Percentiles rank a stretch among this genome's conserved stretches.
Conservation (phyloP, 2,329 filamentous ascomycete genomes). For the Sclerotinia glacialis region DNA sequence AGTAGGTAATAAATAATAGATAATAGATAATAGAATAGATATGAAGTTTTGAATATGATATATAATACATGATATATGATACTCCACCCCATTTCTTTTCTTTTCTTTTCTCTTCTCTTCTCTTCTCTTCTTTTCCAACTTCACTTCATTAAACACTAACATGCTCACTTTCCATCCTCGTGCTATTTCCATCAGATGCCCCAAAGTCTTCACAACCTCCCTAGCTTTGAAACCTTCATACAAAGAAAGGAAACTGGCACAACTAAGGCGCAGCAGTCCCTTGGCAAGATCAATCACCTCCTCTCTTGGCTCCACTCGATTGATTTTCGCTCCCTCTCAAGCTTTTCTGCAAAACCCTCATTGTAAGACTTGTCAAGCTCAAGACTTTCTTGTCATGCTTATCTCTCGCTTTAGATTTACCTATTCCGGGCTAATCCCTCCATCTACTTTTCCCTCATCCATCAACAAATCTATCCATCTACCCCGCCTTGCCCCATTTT, state of each 20-base stretch:
- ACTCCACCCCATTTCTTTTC: no score
- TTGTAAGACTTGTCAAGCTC: slow-evolving; percentile 2
- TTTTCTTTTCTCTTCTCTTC: no score
- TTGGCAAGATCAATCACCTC: slow-evolving; percentile 11
- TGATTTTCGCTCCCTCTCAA: background rate
- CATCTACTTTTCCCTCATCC: background rate
- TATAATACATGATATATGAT: no score
- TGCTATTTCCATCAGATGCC: slow-evolving; percentile 2
- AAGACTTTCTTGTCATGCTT: no score
- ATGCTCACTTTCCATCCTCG: slow-evolving; percentile 13
- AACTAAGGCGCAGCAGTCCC: slow-evolving; percentile 18
- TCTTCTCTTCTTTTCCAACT: no score
- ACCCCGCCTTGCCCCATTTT: background rate
- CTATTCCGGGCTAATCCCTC: no score
- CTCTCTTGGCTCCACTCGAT: slow-evolving; percentile 20
- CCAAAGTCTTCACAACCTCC: background rate
- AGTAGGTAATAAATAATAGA: no score
- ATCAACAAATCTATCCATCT: no score
- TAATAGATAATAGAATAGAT: no score
- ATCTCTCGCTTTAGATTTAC: slow-evolving; percentile 12
- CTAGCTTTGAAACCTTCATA: slow-evolving; percentile 5
- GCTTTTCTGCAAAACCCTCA: slow-evolving; percentile 1
- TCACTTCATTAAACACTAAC: no score
- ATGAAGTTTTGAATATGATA: no score
- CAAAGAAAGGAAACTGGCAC: slow-evolving; percentile 4